Evolutionary conservation across 805 yeast species (phyloP).

Genomic region (Ogataea siamensis): DNA sequence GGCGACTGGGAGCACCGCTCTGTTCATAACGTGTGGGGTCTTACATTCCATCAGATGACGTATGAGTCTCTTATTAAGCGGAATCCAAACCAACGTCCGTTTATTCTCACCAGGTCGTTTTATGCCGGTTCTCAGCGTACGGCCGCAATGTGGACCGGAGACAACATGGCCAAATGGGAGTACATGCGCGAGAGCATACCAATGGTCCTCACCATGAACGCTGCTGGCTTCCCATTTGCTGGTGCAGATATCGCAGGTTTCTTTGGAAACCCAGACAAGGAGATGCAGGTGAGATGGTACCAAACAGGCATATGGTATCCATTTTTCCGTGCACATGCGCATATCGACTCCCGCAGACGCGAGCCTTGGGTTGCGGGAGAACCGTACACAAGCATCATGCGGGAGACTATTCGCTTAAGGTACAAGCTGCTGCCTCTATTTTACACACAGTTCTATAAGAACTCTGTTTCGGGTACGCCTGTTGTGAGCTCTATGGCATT

Average conservation of each 20-base stretch:
- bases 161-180: conserved; percentile 91
- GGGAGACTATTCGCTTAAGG: conserved; percentile 70
- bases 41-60: conserved; percentile 78
- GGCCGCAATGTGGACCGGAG: conserved; percentile 98
- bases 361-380: conserved; percentile 90
- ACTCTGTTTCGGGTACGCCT: conserved; percentile 63
- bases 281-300: conserved; percentile 87
- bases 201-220: conserved; percentile 77
- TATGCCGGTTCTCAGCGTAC: conserved; percentile 90
- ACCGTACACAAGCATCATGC: conserved; percentile 62
- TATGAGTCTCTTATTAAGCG: conserved; percentile 60
- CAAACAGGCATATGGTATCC: conserved; percentile 97
- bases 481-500: conserved; percentile 68
- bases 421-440: conserved; percentile 74
- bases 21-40: conserved; percentile 82
- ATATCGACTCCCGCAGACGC: conserved; percentile 85
- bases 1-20: conserved; percentile 90
- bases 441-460: conserved; percentile 73
- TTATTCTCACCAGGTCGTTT: conserved; percentile 80
- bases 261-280: conserved; percentile 83
- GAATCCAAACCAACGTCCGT: conserved; percentile 64
- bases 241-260: conserved; percentile 99
- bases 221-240: conserved; percentile 84
- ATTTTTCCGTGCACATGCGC: conserved; percentile 95
- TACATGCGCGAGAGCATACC: conserved; percentile 78